Percentiles rank a stretch among this genome's conserved stretches.
phyloP scores from a whole-genome alignment of 805 yeast species.

The Candida maltosa region DNA sequence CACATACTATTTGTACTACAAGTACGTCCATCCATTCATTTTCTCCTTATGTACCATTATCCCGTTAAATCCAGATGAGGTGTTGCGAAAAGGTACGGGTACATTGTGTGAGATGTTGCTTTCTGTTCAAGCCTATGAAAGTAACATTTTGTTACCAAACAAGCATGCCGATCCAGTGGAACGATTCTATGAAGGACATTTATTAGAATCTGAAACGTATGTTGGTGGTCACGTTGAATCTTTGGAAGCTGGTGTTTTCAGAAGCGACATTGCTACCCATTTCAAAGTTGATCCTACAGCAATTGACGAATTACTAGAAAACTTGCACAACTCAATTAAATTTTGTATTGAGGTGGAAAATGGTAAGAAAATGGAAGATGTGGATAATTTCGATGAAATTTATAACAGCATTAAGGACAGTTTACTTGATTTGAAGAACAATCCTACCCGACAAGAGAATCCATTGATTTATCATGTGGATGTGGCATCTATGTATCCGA shows the following conservation, averaged over 20 bases:
- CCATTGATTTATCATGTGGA: conserved; percentile 96
- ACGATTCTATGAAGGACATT: conserved; percentile 90
- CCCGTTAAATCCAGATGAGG: conserved; percentile 96
- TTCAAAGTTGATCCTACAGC: conserved; percentile 81
- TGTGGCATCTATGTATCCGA: conserved; percentile 99
- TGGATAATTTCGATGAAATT: conserved; percentile 77
- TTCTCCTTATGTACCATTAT: conserved; percentile 93
- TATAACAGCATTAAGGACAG: conserved; percentile 51
- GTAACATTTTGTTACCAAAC: conserved; percentile 79
- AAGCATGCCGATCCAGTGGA: conserved; percentile 94
- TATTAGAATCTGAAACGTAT: conserved; percentile 91
- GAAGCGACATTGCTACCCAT: conserved; percentile 77
- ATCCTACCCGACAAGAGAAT: conserved; percentile 65
- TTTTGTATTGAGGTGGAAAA: conserved; percentile 85
- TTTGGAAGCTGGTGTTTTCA: conserved; percentile 94
- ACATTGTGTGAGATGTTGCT: conserved; percentile 96
- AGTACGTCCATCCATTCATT: conserved; percentile 95
- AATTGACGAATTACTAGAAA: conserved; percentile 71
- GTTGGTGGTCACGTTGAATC: conserved; percentile 99
- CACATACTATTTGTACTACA: conserved; percentile 91
- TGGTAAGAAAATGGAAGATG: conserved; percentile 67
- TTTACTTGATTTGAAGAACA: conserved; percentile 56
- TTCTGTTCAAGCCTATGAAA: conserved; percentile 91
- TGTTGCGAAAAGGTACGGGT: conserved; percentile 95
- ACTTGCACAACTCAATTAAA: conserved; percentile 71